Conservation (phyloP, 2,329 filamentous ascomycete species). For the Aspergillus ruber region DNA sequence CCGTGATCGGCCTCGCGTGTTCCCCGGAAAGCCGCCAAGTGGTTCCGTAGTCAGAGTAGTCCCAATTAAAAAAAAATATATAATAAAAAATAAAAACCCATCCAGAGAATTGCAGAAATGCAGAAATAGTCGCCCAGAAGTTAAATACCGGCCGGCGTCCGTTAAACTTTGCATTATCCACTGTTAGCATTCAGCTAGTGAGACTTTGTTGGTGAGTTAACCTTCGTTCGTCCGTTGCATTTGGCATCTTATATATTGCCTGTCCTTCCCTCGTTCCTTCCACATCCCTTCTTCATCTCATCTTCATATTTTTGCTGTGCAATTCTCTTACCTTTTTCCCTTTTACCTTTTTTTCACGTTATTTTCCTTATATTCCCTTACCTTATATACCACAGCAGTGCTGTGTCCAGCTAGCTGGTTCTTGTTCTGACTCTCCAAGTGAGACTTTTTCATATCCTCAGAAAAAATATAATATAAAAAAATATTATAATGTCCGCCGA, state of each 20-base stretch:
- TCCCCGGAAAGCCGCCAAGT: neutral
- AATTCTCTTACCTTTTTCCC: neutral
- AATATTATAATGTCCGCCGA: conserved; percentile 20
- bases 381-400: conserved; percentile 16
- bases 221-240: neutral
- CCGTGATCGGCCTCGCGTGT: neutral
- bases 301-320: neutral
- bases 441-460: conserved; percentile 1
- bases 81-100: too few relatives aligned
- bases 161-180: neutral
- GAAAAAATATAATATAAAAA: neutral
- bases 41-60: neutral
- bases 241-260: neutral
- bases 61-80: neutral
- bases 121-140: too few relatives aligned
- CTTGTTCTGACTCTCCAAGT: conserved; percentile 2
- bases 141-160: neutral
- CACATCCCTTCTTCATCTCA: neutral
- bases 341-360: conserved; percentile 4
- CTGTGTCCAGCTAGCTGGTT: conserved; percentile 27
- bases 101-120: too few relatives aligned
- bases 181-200: too few relatives aligned
- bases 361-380: conserved; percentile 6
- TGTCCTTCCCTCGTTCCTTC: neutral
- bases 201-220: neutral